phyloP scores from a whole-genome alignment of 1,139 yeast genomes.

The Taphrina confusa region DNA sequence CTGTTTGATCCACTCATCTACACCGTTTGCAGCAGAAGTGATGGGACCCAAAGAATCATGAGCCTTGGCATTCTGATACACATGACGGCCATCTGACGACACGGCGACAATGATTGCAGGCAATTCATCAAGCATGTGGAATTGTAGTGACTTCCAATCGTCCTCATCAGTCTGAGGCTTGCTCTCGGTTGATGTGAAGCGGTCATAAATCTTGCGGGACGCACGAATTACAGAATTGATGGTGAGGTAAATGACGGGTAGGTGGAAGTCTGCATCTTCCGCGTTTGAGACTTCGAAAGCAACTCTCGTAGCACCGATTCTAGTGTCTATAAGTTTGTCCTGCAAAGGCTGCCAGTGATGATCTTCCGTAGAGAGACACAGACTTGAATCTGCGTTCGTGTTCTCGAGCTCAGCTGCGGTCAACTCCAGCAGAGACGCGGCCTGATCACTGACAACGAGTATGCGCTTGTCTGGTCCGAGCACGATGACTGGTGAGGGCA shows the following conservation, averaged over 20 bases:
- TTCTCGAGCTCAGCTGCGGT: background rate
- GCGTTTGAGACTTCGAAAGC: constrained; percentile 9
- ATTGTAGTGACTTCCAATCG: constrained; percentile 13
- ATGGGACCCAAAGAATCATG: constrained; percentile 24
- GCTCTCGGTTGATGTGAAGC: background rate
- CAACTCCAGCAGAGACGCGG: constrained; percentile 1
- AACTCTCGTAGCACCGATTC: constrained; percentile 8
- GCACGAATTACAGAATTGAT: background rate
- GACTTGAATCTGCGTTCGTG: background rate
- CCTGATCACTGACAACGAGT: constrained; percentile 18
- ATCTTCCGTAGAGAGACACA: constrained; percentile 4
- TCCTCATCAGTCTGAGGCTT: constrained; percentile 2
- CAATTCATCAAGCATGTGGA: constrained; percentile 16
- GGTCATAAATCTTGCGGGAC: background rate
- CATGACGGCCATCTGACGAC: constrained; percentile 22
- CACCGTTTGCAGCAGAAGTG: constrained; percentile 1
- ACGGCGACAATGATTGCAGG: constrained; percentile 31
- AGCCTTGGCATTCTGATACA: constrained; percentile 28
- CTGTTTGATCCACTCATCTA: constrained; percentile 20
- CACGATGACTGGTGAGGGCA: constrained; percentile 20
- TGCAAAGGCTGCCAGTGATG: constrained; percentile 3
- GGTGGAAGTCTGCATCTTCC: background rate
- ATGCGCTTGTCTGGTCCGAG: constrained; percentile 1
- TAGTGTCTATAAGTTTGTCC: constrained; percentile 22
- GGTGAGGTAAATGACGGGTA: constrained; percentile 7